A percentile compares a stretch with the other conserved stretches of the same genome.
phyloP scores from a whole-genome alignment of 2,329 filamentous ascomycete species.

The Neocucurbitaria cava region DNA sequence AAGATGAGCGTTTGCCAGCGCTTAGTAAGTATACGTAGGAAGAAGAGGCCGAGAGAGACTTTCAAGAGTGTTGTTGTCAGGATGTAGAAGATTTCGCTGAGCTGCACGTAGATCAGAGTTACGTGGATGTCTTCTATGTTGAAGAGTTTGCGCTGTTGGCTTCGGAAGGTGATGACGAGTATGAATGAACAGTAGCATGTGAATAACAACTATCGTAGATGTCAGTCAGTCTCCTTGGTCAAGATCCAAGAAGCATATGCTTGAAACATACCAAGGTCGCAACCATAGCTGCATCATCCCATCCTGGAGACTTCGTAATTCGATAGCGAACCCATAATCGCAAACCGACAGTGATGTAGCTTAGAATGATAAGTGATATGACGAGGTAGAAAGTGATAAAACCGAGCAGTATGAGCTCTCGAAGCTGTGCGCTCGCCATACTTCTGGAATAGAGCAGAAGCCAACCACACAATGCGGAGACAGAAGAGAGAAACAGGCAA shows the following conservation, averaged over 20 bases:
- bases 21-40: constrained; percentile 42
- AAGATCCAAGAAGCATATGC: neutral
- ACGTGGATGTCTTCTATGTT: constrained; percentile 14
- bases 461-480: constrained; percentile 16
- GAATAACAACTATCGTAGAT: constrained; percentile 25
- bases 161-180: constrained; percentile 24
- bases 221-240: neutral
- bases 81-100: constrained; percentile 60
- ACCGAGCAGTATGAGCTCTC: constrained; percentile 30
- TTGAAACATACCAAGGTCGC: constrained; percentile 30
- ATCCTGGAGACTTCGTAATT: constrained; percentile 43
- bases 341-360: constrained; percentile 38
- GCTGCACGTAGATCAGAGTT: constrained; percentile 37
- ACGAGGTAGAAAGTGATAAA: constrained; percentile 25
- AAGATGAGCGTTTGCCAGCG: constrained; percentile 40
- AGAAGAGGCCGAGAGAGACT: constrained; percentile 46
- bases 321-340: constrained; percentile 43
- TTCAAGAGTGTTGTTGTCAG: constrained; percentile 59
- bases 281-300: constrained; percentile 44
- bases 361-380: constrained; percentile 35
- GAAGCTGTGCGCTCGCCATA: constrained; percentile 7
- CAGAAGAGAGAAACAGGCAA: constrained; percentile 4
- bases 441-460: neutral
- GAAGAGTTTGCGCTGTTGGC: constrained; percentile 16
- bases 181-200: constrained; percentile 39